phyloP scores from a whole-genome alignment of 1,139 yeast genomes.

The Suhomyces choctaworum region DNA sequence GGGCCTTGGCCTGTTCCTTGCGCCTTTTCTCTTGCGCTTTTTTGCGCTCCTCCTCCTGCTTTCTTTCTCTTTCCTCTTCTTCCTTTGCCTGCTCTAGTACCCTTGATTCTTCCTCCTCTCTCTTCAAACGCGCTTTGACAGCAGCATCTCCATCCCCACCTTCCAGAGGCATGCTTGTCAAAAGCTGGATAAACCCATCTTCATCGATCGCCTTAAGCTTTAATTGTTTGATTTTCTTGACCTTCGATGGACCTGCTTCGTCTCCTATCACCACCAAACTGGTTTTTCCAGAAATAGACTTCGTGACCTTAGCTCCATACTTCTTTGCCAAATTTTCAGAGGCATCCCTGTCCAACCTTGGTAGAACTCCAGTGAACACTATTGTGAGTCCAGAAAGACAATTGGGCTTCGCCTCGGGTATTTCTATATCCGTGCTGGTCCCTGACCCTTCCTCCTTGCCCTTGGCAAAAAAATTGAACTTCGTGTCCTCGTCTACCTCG shows the following conservation, averaged over 20 bases:
- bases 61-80: conserved; percentile 24
- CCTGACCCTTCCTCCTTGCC: conserved; percentile 26
- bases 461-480: conserved; percentile 55
- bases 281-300: conserved; percentile 83
- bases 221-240: conserved; percentile 71
- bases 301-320: conserved; percentile 93
- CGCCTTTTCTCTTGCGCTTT: conserved; percentile 4
- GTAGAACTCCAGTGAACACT: conserved; percentile 90
- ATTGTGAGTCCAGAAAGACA: conserved; percentile 86
- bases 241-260: conserved; percentile 97
- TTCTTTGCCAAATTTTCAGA: conserved; percentile 76
- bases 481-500: conserved; percentile 50
- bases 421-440: conserved; percentile 30
- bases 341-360: conserved; percentile 72
- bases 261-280: conserved; percentile 88
- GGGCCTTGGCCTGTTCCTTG: neutral
- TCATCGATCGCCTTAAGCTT: conserved; percentile 82
- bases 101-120: conserved; percentile 62
- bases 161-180: conserved; percentile 81
- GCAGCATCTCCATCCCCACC: conserved; percentile 88
- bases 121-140: conserved; percentile 64
- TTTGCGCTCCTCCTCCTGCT: conserved; percentile 18
- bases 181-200: conserved; percentile 76
- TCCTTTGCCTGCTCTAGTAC: conserved; percentile 52
- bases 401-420: conserved; percentile 78